Evolutionary conservation across 225 moss, liverwort and hornwort species (phyloP).

Genomic region (Sphagnum contortum): DNA sequence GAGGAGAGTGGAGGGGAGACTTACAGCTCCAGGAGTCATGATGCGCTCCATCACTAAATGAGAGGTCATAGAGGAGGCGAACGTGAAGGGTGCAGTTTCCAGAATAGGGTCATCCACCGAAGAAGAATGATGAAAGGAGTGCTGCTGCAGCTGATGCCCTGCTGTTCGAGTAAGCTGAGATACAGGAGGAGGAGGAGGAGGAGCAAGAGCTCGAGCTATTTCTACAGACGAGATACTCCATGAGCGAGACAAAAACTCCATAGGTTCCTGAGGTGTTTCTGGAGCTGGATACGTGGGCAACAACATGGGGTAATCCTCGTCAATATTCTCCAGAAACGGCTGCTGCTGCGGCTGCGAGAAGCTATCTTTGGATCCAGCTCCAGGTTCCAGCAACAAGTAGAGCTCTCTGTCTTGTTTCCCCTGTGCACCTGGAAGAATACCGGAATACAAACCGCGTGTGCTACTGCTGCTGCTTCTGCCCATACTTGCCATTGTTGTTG

Average conservation of each 20-base stretch:
- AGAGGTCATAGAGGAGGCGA: constrained; percentile 49
- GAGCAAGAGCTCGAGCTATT: constrained; percentile 48
- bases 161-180: no score
- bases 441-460: no score
- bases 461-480: no score
- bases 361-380: constrained; percentile 21
- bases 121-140: background rate
- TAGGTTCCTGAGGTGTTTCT: constrained; percentile 59
- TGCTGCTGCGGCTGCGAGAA: constrained; percentile 41
- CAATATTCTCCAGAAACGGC: constrained; percentile 49
- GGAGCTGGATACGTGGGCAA: constrained; percentile 51
- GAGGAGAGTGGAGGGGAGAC: constrained; percentile 2
- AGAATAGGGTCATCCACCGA: constrained; percentile 37
- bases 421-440: no score
- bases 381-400: constrained; percentile 18
- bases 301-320: constrained; percentile 62
- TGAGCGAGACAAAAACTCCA: constrained; percentile 68
- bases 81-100: constrained; percentile 54
- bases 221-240: constrained; percentile 70
- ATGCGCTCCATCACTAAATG: constrained; percentile 70
- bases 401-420: constrained; percentile 1
- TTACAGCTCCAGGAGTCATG: constrained; percentile 45
- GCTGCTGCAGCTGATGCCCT: no score
- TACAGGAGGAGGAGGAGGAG: constrained; percentile 15
- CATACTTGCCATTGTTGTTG: no score